Conservation (phyloP, 257 asterid species). For the Lithospermum erythrorhizon region DNA sequence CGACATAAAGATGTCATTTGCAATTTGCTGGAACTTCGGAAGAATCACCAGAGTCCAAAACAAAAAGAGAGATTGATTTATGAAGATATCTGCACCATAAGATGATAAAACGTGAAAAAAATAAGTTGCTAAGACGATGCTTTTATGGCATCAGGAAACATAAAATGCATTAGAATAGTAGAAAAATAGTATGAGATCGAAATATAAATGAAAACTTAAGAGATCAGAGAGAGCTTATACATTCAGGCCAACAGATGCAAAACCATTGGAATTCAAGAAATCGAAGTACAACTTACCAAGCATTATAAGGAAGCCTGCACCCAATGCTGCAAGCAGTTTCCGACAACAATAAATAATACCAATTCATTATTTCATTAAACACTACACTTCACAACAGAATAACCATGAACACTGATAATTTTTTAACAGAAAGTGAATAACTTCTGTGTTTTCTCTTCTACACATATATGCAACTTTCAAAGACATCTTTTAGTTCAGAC, state of each 20-base stretch:
- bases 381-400: not conserved
- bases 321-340: not conserved
- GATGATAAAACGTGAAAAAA: slow-evolving; percentile 48
- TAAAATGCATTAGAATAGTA: not conserved
- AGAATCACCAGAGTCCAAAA: slow-evolving; percentile 93
- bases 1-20: slow-evolving; percentile 77
- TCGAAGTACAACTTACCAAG: not conserved
- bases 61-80: slow-evolving; percentile 71
- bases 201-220: no score
- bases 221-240: not conserved
- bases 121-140: slow-evolving; percentile 16
- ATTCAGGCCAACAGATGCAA: not conserved
- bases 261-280: not conserved
- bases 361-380: not conserved
- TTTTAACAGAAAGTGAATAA: no score
- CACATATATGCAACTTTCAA: not conserved
- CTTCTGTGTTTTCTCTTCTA: not conserved
- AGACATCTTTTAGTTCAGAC: not conserved
- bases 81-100: slow-evolving; percentile 95
- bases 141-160: slow-evolving; percentile 16
- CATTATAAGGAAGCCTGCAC: not conserved
- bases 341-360: not conserved
- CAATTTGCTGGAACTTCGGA: slow-evolving; percentile 85
- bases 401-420: not conserved
- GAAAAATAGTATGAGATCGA: no score